These are phyloP conservation scores for Orbilia blumenaviensis DNA, from an alignment of 2,329 filamentous ascomycete genomes.

Conservation along the genomic window DNA sequence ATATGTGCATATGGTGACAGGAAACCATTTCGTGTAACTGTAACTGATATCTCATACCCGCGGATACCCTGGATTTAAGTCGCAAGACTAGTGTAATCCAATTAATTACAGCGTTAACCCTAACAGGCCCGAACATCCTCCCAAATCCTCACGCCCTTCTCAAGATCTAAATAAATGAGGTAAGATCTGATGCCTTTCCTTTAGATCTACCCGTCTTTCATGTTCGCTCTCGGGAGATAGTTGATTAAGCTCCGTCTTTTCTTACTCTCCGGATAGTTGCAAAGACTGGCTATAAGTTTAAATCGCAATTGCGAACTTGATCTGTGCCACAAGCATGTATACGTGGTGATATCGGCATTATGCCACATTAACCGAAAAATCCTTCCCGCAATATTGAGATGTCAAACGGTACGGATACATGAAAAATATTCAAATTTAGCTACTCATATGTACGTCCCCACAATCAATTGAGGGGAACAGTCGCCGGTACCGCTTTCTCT, in stretches of 20 bases:
- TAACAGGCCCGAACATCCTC: too few relatives aligned
- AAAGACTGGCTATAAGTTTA: neutral
- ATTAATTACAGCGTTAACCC: too few relatives aligned
- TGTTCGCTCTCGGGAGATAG: slow-evolving; percentile 7
- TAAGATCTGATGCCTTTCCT: neutral
- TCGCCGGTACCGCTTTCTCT: neutral
- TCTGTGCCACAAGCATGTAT: neutral
- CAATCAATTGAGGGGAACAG: neutral
- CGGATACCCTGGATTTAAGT: neutral
- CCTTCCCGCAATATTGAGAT: neutral
- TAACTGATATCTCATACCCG: neutral
- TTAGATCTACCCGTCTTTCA: neutral
- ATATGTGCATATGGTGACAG: slow-evolving; percentile 9
- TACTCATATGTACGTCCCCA: neutral
- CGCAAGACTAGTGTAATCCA: too few relatives aligned
- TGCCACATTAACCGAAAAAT: neutral
- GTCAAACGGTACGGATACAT: neutral
- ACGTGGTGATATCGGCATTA: slow-evolving; percentile 2
- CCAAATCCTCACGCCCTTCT: too few relatives aligned
- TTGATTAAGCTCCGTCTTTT: neutral
- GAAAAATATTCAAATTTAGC: neutral
- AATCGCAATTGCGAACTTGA: slow-evolving; percentile 2
- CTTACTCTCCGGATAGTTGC: neutral
- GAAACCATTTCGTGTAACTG: neutral
- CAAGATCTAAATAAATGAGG: neutral